These are phyloP conservation scores for Anthracocystis panici-leucophaei DNA, from an alignment of 1,284 basidiomycete genomes.

Conservation along the genomic window DNA sequence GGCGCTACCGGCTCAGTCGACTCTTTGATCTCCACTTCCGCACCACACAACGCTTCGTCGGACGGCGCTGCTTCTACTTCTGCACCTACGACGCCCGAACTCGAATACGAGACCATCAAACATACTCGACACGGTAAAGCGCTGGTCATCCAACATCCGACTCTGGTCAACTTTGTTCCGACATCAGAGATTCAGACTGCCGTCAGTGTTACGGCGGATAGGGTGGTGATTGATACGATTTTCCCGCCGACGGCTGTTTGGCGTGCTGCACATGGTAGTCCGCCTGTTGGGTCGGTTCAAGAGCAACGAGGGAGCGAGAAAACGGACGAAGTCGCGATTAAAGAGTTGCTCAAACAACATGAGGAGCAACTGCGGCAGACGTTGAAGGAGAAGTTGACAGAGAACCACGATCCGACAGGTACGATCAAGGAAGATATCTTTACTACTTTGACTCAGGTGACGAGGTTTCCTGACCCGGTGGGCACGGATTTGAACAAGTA, in stretches of 20 bases:
- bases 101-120: slow-evolving; percentile 15
- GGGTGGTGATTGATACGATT: slow-evolving; percentile 57
- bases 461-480: slow-evolving; percentile 29
- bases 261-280: neutral
- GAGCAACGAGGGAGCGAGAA: neutral
- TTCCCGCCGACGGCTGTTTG: slow-evolving; percentile 44
- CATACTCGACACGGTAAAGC: slow-evolving; percentile 16
- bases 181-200: slow-evolving; percentile 53
- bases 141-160: slow-evolving; percentile 31
- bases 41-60: neutral
- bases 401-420: slow-evolving; percentile 35
- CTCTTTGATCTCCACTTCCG: neutral
- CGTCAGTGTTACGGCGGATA: slow-evolving; percentile 45
- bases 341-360: slow-evolving; percentile 12
- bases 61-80: neutral
- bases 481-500: slow-evolving; percentile 8
- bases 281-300: neutral
- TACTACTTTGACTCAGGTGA: slow-evolving; percentile 26
- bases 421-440: slow-evolving; percentile 27
- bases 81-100: slow-evolving; percentile 7
- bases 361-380: slow-evolving; percentile 13
- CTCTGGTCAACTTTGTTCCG: slow-evolving; percentile 53
- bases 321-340: neutral
- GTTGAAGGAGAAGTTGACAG: slow-evolving; percentile 11
- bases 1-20: neutral